Evolutionary conservation across 2,329 filamentous ascomycete species (phyloP).

Genomic region (Penicillium occitanis): DNA sequence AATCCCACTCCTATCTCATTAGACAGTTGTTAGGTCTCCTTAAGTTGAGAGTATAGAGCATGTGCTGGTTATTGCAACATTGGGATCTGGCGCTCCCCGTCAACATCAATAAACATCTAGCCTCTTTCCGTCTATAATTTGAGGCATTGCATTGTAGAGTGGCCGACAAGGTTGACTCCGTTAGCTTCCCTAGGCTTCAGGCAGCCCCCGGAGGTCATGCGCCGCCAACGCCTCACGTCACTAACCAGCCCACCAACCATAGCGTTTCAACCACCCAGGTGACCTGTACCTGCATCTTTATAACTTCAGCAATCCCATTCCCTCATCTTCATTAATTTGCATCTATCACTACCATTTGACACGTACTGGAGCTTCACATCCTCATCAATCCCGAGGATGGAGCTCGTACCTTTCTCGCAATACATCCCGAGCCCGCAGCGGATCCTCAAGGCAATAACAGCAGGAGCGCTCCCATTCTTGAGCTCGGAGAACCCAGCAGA

Average conservation of each 20-base stretch:
- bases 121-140: background rate
- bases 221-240: background rate
- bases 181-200: background rate
- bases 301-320: slow-evolving; percentile 25
- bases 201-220: slow-evolving; percentile 9
- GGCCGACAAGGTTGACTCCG: background rate
- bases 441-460: slow-evolving; percentile 33
- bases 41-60: background rate
- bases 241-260: background rate
- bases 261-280: slow-evolving; percentile 5
- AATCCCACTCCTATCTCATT: background rate
- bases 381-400: slow-evolving; percentile 2
- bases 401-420: slow-evolving; percentile 14
- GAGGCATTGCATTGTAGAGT: background rate
- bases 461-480: slow-evolving; percentile 33
- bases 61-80: background rate
- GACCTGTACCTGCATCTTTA: slow-evolving; percentile 17
- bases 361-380: background rate
- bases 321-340: background rate
- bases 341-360: background rate
- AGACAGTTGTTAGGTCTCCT: background rate
- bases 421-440: slow-evolving; percentile 37
- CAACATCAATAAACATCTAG: background rate
- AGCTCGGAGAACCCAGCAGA: slow-evolving; percentile 23
- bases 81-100: background rate